Conservation (phyloP, 306 rosid species). For the Castanea crenata region DNA sequence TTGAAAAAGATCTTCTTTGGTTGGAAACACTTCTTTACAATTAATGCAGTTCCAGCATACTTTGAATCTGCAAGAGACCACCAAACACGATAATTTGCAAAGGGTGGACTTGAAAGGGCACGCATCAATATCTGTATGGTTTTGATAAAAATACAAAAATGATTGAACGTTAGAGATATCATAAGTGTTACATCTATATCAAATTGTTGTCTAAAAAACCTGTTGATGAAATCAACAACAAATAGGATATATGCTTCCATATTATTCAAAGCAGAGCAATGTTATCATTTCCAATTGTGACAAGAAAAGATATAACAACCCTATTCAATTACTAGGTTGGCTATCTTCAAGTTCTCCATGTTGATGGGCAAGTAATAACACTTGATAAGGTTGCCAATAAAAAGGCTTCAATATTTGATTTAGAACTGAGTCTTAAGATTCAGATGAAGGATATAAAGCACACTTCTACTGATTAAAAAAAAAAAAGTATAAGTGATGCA, state of each 20-base stretch:
- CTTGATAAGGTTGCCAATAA: background rate
- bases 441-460: background rate
- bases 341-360: background rate
- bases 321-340: background rate
- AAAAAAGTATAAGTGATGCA: background rate
- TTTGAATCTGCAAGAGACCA: constrained; percentile 98
- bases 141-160: constrained; percentile 19
- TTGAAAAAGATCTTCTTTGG: constrained; percentile 74
- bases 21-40: constrained; percentile 81
- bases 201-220: background rate
- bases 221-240: background rate
- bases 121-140: constrained; percentile 73
- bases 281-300: background rate
- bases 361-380: background rate
- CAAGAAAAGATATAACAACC: background rate
- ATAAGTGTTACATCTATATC: background rate
- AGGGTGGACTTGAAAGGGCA: constrained; percentile 80
- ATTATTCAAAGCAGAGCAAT: background rate
- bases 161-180: background rate
- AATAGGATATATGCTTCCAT: background rate
- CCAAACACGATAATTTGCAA: constrained; percentile 78
- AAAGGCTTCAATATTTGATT: background rate
- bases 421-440: background rate
- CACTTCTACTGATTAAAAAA: background rate
- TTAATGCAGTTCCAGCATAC: constrained; percentile 92